Evolutionary conservation across 2,329 filamentous ascomycete species (phyloP), one percentile per base, ranked within the genome.

Genomic region (Dactylellina cionopaga): DNA sequence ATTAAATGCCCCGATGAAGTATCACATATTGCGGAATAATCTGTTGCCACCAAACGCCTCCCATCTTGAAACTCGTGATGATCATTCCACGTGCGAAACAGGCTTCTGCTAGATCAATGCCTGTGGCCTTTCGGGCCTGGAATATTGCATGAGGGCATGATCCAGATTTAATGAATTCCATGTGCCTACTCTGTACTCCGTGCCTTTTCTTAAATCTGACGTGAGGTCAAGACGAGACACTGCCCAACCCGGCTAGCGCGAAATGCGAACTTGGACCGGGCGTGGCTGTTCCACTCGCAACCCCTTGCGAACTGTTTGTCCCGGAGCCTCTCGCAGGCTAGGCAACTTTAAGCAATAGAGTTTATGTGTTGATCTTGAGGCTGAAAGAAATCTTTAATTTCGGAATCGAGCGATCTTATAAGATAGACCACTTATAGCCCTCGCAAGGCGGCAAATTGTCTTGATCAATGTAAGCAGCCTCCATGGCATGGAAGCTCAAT

Each of bases 381-480:
- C 55, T 70, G 55, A 69, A 58, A 47, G 37, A n/a, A 39, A n/a
- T 7, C 13, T 49, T 33, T 44, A 47, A 62, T 70, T 51, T 62
- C 65, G 65, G 65, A 63, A 70, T 39, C 49, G 22, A 47, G 65
- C 56, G 65, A 70, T 70, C 55, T 49, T 56, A 70, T 56, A 70
- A 54, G 55, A 46, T 55, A 7, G 22, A 60, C 49, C 49, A 13
- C 49, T 33, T 68, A 68, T 59, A 60, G 44, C 52, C 63, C 52
- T n/a, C 54, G 39, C 39, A 37, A 13, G 15, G 54, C 39, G 63
- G 52, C 63, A 59, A 68, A 52, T 54, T 17, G 15, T 11, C 15
- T 27, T 17, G 22, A 22, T 25, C 33, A 7, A 33, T 63, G 65
- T 62, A 31, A 56, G 65, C 55, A 62, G 24, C 47, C 25, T 49